phyloP scores from a whole-genome alignment of 108 stramenopile species.

The Skeletonema potamos region DNA sequence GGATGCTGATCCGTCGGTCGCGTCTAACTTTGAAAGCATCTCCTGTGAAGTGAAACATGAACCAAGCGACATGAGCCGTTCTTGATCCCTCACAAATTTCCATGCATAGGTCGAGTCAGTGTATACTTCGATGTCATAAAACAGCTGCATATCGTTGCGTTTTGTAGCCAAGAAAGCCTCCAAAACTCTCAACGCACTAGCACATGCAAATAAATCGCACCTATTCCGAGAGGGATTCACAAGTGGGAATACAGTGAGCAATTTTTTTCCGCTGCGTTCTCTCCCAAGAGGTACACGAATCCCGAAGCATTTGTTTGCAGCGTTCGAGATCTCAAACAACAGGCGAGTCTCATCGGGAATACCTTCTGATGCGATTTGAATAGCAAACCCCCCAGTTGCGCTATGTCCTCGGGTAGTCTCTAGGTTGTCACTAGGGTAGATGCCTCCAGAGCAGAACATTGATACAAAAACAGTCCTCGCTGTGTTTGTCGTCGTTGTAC shows the following conservation, averaged over 20 bases:
- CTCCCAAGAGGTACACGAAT: constrained; percentile 12
- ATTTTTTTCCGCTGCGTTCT: constrained; percentile 1
- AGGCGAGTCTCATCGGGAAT: background rate
- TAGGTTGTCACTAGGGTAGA: constrained; percentile 41
- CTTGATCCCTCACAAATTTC: constrained; percentile 36
- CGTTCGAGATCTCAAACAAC: constrained; percentile 9
- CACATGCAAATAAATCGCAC: constrained; percentile 49
- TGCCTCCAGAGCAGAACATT: constrained; percentile 30
- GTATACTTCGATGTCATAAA: constrained; percentile 38
- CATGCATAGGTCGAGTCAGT: constrained; percentile 56
- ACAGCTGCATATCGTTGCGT: constrained; percentile 1
- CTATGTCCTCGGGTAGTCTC: constrained; percentile 31
- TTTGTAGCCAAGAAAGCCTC: constrained; percentile 23
- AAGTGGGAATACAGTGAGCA: constrained; percentile 41
- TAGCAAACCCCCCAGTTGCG: constrained; percentile 40
- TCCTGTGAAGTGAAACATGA: constrained; percentile 16
- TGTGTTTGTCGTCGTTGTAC: background rate
- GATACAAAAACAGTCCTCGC: constrained; percentile 9
- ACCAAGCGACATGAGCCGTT: constrained; percentile 40
- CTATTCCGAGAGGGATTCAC: constrained; percentile 48
- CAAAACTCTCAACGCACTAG: constrained; percentile 41
- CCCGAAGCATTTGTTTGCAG: constrained; percentile 29
- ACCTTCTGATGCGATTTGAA: constrained; percentile 36
- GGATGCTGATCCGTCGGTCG: constrained; percentile 6
- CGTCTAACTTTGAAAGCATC: constrained; percentile 27